Evolutionary conservation across 2,329 filamentous ascomycete species (phyloP), one percentile per base, ranked within the genome.

Genomic region (Plenodomus lindquistii): DNA sequence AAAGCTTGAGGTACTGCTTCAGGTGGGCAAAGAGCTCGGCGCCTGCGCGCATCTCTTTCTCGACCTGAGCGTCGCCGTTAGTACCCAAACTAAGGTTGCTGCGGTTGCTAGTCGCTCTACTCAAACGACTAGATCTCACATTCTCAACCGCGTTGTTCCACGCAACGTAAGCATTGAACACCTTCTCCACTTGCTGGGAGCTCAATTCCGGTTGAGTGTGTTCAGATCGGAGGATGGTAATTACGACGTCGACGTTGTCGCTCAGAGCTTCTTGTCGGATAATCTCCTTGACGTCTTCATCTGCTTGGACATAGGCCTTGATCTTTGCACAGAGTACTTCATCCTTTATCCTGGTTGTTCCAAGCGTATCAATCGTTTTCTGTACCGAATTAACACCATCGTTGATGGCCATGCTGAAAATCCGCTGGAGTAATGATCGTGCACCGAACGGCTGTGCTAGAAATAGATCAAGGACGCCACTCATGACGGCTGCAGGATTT

Each of bases 401-500:
- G 52, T 93, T 86, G 19, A 99, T 80, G 0, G 93, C 93, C 70
- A 96, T 82, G 0, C 90, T 90, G 68, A 99, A 97, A 52, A 99
- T 97, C 18, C 93, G 85, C 73, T 99, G 94, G 74, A 99, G 84
- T 10, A 99, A 78, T 10, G 92, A 97, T 43, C 91, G 85, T 1
- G 92, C 82, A 17, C 93, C 93, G 53, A 97, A 96, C 0, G 94
- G 94, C 62, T 97, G 94, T 7, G 94, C 93, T 50, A 97, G 81
- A 77, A 99, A 99, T 38, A 99, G 82, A 70, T 99, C 94, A 18
- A 99, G 81, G 37, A 97, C 86, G 17, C 88, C 88, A n/a, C 88
- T 89, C 93, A 99, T 97, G 57, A 99, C 94, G 5, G 91, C 91
- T 1, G 93, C 93, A 2, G 94, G 94, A 62, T 99, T 99, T 18